Evolutionary conservation across 768 basidiomycete genomes (phyloP), one percentile per base, ranked within the genome.

Genomic region (Russula griseocarnosa): DNA sequence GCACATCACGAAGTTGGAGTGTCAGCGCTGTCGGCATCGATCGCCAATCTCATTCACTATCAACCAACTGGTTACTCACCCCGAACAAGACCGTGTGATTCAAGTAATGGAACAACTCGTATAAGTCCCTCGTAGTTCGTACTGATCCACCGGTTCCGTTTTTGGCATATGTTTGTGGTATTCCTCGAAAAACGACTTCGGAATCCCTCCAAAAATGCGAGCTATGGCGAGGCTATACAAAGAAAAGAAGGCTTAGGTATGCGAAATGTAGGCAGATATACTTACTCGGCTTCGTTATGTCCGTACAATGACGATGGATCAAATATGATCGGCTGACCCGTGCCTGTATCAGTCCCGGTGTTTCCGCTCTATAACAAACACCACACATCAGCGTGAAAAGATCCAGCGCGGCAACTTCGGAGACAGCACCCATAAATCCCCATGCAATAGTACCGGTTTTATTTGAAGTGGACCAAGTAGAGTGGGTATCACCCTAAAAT

Each of bases 41-140:
- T 46, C 28, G 28, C 28, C 28, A 5, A 3, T 30, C 42, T n/a
- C 44, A 46, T 20, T 10, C 58, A 38, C 26, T 16, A 61, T 47
- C 7, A n/a, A 34, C 28, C 26, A 24, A 26, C 2, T 14, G 40
- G 30, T 30, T 7, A 77, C 86, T 76, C 71, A 90, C 90, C 63
- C 87, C 88, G 69, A 92, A 92, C 7, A 92, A 72, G 7, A 89
- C 75, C 0, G 90, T 89, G 69, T 92, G 90, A 68, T 92, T 92
- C 67, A 92, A 74, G 70, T 90, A 90, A 73, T 92, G 90, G 66
- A 88, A 92, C 32, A 92, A 74, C 72, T 90, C 83, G 67, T 92
- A 92, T 13, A 92, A 74, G 55, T 87, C 82, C 74, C 80, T 34
- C 90, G 81, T 36, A 84, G 77, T 30, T 79, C 78, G 70, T 89